Conservation (phyloP, 2,329 filamentous ascomycete genomes). For the Sporothrix phasma region DNA sequence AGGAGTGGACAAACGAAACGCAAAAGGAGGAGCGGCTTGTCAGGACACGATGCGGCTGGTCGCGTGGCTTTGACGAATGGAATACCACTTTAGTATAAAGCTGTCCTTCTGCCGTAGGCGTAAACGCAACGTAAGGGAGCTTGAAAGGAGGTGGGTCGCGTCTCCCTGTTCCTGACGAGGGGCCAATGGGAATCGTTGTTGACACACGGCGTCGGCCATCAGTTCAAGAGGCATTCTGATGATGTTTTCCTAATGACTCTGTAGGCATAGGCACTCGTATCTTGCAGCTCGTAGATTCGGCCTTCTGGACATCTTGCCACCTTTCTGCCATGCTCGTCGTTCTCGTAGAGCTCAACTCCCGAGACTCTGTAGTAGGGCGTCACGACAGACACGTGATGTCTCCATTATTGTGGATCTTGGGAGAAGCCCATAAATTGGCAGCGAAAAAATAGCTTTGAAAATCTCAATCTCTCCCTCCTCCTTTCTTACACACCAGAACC, state of each 20-base stretch:
- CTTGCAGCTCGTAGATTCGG: too few relatives aligned
- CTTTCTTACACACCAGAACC: background rate
- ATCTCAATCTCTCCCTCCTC: background rate
- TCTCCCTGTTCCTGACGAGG: background rate
- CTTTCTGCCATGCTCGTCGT: too few relatives aligned
- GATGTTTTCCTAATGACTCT: too few relatives aligned
- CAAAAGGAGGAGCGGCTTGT: background rate
- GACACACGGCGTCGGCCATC: too few relatives aligned
- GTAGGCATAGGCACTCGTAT: too few relatives aligned
- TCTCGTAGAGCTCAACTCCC: background rate
- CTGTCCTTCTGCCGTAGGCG: background rate
- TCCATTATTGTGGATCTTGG: background rate
- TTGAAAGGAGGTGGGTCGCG: background rate
- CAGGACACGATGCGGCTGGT: background rate
- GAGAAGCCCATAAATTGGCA: constrained; percentile 9
- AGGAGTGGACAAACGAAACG: background rate
- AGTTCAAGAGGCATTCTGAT: too few relatives aligned
- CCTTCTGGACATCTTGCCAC: too few relatives aligned
- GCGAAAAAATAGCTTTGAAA: constrained; percentile 1
- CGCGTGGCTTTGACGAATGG: background rate
- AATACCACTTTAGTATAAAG: background rate
- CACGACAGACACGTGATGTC: background rate
- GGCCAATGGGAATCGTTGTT: background rate
- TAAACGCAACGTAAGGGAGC: background rate
- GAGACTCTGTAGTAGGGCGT: background rate